These are phyloP conservation scores for Cladobotryum protrusum DNA, from an alignment of 2,329 filamentous ascomycete species.

Conservation along the genomic window DNA sequence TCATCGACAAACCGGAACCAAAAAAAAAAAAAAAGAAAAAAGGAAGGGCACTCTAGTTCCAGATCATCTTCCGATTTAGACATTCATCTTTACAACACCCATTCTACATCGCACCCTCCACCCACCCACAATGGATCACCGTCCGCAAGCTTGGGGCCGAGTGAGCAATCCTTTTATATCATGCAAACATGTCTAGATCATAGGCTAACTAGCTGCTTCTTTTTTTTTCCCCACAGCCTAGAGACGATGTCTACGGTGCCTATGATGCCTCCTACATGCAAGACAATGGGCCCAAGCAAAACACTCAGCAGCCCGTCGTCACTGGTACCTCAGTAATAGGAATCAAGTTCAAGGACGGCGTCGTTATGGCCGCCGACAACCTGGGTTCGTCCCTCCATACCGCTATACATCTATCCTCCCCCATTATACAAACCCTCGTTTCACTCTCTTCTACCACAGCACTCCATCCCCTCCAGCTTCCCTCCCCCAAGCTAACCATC, in stretches of 20 bases:
- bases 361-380: constrained; percentile 96
- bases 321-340: constrained; percentile 94
- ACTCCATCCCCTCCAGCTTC: background rate
- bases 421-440: constrained; percentile 3
- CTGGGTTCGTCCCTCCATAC: constrained; percentile 54
- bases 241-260: constrained; percentile 92
- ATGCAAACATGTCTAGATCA: background rate
- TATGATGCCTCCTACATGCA: constrained; percentile 87
- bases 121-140: constrained; percentile 55
- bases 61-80: no score
- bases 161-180: constrained; percentile 40
- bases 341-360: constrained; percentile 92
- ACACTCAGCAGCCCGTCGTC: constrained; percentile 88
- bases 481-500: background rate
- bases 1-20: no score
- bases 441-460: background rate
- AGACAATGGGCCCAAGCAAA: constrained; percentile 63
- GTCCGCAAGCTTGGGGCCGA: constrained; percentile 67
- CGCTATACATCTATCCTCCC: background rate
- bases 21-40: background rate
- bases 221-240: constrained; percentile 54
- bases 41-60: background rate
- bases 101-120: background rate
- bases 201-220: background rate
- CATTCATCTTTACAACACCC: background rate